Evolutionary conservation across 2,329 filamentous ascomycete species (phyloP).

Genomic region (Colletotrichum lindemuthianum): DNA sequence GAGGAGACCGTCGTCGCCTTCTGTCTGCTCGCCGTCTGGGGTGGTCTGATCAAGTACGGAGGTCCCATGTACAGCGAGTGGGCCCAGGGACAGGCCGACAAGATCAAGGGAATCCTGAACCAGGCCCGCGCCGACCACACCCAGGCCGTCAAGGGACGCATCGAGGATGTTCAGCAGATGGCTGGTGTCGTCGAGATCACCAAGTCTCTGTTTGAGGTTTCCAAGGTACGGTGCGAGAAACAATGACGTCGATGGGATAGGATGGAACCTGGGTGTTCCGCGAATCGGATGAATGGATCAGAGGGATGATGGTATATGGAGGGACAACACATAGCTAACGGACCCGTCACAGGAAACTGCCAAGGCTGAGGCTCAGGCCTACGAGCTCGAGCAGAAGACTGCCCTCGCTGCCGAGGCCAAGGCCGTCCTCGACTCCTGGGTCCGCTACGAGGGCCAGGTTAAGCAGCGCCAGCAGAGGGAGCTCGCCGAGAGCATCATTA

Average conservation of each 20-base stretch:
- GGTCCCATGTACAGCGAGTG: slow-evolving; percentile 93
- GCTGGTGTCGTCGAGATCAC: slow-evolving; percentile 94
- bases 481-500: slow-evolving; percentile 90
- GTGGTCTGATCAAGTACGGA: slow-evolving; percentile 89
- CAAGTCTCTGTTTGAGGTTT: slow-evolving; percentile 96
- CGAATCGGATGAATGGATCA: slow-evolving; percentile 4
- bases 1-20: slow-evolving; percentile 97
- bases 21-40: slow-evolving; percentile 93
- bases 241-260: background rate
- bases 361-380: slow-evolving; percentile 93
- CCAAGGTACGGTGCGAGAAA: slow-evolving; percentile 75
- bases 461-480: slow-evolving; percentile 99
- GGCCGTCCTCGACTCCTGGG: slow-evolving; percentile 96
- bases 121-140: slow-evolving; percentile 94
- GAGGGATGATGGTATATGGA: background rate
- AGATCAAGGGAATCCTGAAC: slow-evolving; percentile 96
- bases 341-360: slow-evolving; percentile 83
- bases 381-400: slow-evolving; percentile 96
- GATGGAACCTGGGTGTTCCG: background rate
- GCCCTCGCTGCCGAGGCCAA: slow-evolving; percentile 93
- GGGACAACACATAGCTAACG: slow-evolving; percentile 15
- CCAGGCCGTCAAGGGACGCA: slow-evolving; percentile 92
- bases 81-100: slow-evolving; percentile 87
- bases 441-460: slow-evolving; percentile 97
- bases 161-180: slow-evolving; percentile 95